phyloP scores from a whole-genome alignment of 139 green algal species.

The Raphidocelis subcapitata region DNA sequence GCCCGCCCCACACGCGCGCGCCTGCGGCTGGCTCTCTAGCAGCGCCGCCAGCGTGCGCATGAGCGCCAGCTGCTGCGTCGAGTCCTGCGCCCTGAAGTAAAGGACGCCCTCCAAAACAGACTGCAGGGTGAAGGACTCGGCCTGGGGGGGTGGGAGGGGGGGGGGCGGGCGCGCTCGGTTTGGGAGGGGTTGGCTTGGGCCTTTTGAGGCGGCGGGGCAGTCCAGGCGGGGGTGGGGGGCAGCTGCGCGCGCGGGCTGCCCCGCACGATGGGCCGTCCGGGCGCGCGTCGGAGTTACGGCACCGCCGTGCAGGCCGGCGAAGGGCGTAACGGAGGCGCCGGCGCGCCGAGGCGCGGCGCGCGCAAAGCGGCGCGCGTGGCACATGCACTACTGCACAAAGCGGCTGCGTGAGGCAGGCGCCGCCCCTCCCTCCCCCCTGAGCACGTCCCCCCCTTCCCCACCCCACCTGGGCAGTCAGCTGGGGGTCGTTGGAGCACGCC shows the following conservation, averaged over 20 bases:
- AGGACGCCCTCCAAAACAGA: slow-evolving; percentile 69
- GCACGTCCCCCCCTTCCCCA: too few species aligned
- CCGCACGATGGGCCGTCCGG: too few species aligned
- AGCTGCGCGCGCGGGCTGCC: too few species aligned
- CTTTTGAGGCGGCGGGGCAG: not conserved
- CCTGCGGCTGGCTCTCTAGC: slow-evolving; percentile 46
- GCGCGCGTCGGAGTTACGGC: too few species aligned
- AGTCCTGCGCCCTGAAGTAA: slow-evolving; percentile 75
- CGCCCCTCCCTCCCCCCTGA: too few species aligned
- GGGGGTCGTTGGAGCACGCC: not conserved
- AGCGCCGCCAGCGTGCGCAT: slow-evolving; percentile 59
- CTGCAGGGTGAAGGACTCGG: slow-evolving; percentile 41
- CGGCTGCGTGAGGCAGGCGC: too few species aligned
- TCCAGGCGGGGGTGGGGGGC: not conserved
- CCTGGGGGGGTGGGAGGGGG: not conserved
- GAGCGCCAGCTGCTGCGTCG: slow-evolving; percentile 73
- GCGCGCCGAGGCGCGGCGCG: too few species aligned
- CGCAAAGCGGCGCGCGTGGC: too few species aligned
- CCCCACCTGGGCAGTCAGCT: not conserved
- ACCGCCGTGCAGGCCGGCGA: too few species aligned
- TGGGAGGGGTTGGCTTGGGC: not conserved
- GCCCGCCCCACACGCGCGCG: too few species aligned
- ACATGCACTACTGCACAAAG: too few species aligned
- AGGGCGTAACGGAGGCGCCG: too few species aligned
- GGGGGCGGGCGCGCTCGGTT: not conserved